Conservation (phyloP, 2,329 filamentous ascomycete genomes). For the Biscogniauxia mediterranea region DNA sequence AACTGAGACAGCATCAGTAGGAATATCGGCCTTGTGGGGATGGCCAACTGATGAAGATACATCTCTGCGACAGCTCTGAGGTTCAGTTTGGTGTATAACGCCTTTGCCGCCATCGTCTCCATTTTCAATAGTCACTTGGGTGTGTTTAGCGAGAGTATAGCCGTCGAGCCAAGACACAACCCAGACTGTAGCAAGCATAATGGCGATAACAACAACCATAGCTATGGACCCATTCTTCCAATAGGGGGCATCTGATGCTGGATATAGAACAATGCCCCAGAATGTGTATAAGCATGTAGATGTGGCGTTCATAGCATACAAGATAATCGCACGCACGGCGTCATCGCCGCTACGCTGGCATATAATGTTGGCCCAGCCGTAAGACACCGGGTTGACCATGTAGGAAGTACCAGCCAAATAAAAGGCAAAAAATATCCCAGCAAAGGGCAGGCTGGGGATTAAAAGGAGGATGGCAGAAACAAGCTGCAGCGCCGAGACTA, state of each 20-base stretch:
- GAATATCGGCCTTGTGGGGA: no score
- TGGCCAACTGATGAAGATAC: not conserved
- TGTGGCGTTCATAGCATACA: conserved; percentile 25
- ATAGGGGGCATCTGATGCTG: conserved; percentile 42
- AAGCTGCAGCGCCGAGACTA: conserved; percentile 34
- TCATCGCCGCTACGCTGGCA: conserved; percentile 30
- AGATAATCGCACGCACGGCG: not conserved
- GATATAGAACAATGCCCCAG: conserved; percentile 44
- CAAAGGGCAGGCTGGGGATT: conserved; percentile 31
- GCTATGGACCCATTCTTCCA: conserved; percentile 37
- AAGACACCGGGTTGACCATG: conserved; percentile 39
- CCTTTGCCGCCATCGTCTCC: not conserved
- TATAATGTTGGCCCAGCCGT: conserved; percentile 40
- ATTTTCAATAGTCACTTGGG: not conserved
- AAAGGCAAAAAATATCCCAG: conserved; percentile 36
- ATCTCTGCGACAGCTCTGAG: not conserved
- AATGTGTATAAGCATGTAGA: conserved; percentile 42
- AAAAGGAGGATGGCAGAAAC: conserved; percentile 33
- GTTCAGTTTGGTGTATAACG: not conserved
- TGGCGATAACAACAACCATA: conserved; percentile 25
- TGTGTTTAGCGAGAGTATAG: conserved; percentile 8
- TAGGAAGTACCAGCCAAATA: conserved; percentile 39
- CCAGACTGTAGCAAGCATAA: conserved; percentile 14
- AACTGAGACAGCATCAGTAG: no score
- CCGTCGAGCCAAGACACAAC: conserved; percentile 11